phyloP scores from a whole-genome alignment of 345 rosid species.

The Lepidium didymum region DNA sequence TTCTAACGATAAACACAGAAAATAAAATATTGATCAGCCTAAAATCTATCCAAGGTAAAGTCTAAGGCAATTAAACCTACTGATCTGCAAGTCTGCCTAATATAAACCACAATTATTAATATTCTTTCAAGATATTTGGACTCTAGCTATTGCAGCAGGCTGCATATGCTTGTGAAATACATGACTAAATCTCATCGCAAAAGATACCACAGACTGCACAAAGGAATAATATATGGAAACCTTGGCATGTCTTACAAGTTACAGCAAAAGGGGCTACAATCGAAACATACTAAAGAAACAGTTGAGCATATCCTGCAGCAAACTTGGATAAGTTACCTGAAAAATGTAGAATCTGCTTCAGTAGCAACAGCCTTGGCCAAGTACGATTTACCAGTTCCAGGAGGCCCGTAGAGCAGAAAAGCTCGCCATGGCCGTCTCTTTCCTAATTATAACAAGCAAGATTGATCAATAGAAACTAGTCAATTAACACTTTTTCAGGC shows the following conservation, averaged over 20 bases:
- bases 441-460: conserved; percentile 33
- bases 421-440: conserved; percentile 92
- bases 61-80: background rate
- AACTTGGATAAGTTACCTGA: conserved; percentile 40
- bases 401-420: conserved; percentile 77
- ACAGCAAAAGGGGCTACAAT: background rate
- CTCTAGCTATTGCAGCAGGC: background rate
- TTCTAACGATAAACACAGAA: background rate
- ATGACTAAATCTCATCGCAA: background rate
- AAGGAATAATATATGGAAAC: background rate
- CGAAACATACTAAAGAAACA: background rate
- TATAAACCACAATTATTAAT: background rate
- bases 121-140: background rate
- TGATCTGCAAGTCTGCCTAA: background rate
- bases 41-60: background rate
- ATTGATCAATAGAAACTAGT: background rate
- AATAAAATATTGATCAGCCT: background rate
- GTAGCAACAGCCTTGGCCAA: conserved; percentile 91
- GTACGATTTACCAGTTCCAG: conserved; percentile 89
- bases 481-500: background rate
- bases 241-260: background rate
- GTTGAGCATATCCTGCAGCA: background rate
- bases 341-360: conserved; percentile 85
- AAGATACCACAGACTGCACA: background rate
- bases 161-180: background rate